Percentiles rank a stretch among this genome's conserved stretches.
Conservation (phyloP, 2,329 filamentous ascomycete species). For the Polychaeton citri region DNA sequence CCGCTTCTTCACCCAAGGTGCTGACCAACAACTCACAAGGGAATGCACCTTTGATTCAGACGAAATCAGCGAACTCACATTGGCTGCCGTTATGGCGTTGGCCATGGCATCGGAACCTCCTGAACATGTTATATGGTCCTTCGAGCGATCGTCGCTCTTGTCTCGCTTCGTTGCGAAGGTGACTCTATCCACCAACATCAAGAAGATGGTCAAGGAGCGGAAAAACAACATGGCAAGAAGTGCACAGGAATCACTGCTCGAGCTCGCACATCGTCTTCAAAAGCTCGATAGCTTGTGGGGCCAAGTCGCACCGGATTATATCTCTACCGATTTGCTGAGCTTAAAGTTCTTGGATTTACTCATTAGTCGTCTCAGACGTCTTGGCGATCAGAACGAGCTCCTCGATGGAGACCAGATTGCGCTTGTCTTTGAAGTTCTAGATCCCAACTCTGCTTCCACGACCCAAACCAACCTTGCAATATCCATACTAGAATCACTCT, state of each 20-base stretch:
- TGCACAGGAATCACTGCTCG: slow-evolving; percentile 42
- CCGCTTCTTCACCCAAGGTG: slow-evolving; percentile 61
- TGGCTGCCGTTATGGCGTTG: slow-evolving; percentile 50
- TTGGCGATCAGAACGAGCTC: slow-evolving; percentile 35
- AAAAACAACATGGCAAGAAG: slow-evolving; percentile 56
- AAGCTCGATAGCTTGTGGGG: slow-evolving; percentile 46
- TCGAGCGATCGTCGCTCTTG: slow-evolving; percentile 10
- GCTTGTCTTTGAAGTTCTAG: slow-evolving; percentile 4
- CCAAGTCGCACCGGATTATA: slow-evolving; percentile 30
- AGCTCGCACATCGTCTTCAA: slow-evolving; percentile 33
- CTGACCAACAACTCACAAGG: slow-evolving; percentile 55
- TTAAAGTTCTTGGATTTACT: slow-evolving; percentile 37
- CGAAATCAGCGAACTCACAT: slow-evolving; percentile 42
- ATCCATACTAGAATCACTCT: slow-evolving; percentile 23
- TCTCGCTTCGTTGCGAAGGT: slow-evolving; percentile 43
- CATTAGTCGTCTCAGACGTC: slow-evolving; percentile 5
- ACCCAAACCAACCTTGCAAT: slow-evolving; percentile 37
- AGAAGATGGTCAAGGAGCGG: slow-evolving; percentile 48
- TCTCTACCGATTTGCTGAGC: slow-evolving; percentile 52
- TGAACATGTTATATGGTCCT: slow-evolving; percentile 46
- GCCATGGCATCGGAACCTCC: slow-evolving; percentile 50
- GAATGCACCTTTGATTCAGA: slow-evolving; percentile 37
- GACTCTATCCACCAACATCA: slow-evolving; percentile 40
- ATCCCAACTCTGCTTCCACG: slow-evolving; percentile 13
- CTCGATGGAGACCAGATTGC: slow-evolving; percentile 21